Evolutionary conservation across 2,329 filamentous ascomycete genomes (phyloP).

Genomic region (Piedraia hortae): DNA sequence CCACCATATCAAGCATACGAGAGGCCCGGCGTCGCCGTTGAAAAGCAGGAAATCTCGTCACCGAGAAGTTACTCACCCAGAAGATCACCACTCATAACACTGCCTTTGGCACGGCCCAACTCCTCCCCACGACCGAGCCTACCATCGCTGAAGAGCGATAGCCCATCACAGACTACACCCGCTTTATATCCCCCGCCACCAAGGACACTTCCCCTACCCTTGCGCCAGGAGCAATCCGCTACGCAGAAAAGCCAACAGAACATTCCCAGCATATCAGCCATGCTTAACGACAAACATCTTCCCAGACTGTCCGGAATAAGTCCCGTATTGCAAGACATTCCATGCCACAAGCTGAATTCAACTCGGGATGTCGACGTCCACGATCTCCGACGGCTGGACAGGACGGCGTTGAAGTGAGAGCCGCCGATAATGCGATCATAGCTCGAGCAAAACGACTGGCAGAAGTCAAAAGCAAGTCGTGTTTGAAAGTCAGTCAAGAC

Average conservation of each 20-base stretch:
- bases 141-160: slow-evolving; percentile 5
- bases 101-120: slow-evolving; percentile 1
- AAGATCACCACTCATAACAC: slow-evolving; percentile 4
- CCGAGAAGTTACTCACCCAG: slow-evolving; percentile 4
- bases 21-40: slow-evolving; percentile 6
- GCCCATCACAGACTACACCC: slow-evolving; percentile 2
- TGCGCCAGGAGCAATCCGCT: slow-evolving; percentile 1
- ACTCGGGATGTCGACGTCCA: too few relatives aligned
- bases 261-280: slow-evolving; percentile 27
- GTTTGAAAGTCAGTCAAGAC: too few relatives aligned
- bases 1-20: slow-evolving; percentile 13
- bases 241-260: slow-evolving; percentile 6
- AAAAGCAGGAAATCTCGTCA: too few relatives aligned
- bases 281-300: slow-evolving; percentile 18
- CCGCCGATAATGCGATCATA: too few relatives aligned
- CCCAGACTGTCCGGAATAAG: slow-evolving; percentile 6
- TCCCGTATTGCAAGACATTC: slow-evolving; percentile 12
- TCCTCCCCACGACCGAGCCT: slow-evolving; percentile 5
- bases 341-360: slow-evolving; percentile 14
- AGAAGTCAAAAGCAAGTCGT: too few relatives aligned
- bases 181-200: slow-evolving; percentile 4
- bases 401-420: too few relatives aligned
- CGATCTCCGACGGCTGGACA: too few relatives aligned
- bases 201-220: not conserved
- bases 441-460: too few relatives aligned